Percentiles rank a stretch among this genome's conserved stretches.
Evolutionary conservation across 148 eudicot genomes (phyloP).

Genomic region (Rhododendron mucronatum): DNA sequence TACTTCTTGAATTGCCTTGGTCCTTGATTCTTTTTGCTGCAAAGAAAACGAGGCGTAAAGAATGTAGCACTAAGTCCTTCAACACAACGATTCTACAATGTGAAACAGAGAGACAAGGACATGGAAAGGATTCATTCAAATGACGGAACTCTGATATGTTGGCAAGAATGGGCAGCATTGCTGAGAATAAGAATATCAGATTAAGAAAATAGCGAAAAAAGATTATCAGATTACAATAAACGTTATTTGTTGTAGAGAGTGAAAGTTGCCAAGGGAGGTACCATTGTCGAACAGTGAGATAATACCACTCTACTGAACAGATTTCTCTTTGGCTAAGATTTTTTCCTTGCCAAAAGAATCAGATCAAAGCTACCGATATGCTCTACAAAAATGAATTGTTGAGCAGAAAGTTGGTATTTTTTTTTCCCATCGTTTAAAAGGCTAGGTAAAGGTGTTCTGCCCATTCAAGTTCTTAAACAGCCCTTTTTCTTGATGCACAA

Average conservation of each 20-base stretch:
- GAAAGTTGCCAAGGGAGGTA: background rate
- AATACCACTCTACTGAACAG: background rate
- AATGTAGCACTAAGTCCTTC: background rate
- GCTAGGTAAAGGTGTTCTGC: background rate
- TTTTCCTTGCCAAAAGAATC: background rate
- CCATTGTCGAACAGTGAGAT: background rate
- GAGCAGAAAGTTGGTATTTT: background rate
- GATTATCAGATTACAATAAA: background rate
- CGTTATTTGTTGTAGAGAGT: no score
- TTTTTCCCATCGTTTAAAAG: background rate
- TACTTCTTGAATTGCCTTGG: slow-evolving; percentile 24
- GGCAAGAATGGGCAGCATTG: background rate
- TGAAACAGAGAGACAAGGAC: background rate
- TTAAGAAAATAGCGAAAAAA: background rate
- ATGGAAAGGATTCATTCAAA: background rate
- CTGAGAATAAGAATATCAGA: background rate
- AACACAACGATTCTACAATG: background rate
- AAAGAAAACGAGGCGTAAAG: slow-evolving; percentile 7
- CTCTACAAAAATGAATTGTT: background rate
- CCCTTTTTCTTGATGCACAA: background rate
- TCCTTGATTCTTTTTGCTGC: slow-evolving; percentile 33
- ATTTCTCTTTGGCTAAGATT: background rate
- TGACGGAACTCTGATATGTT: background rate
- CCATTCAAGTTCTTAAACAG: background rate
- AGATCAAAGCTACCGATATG: background rate